Conservation (phyloP, 441 rosid species). For the Erysimum cheiri region DNA sequence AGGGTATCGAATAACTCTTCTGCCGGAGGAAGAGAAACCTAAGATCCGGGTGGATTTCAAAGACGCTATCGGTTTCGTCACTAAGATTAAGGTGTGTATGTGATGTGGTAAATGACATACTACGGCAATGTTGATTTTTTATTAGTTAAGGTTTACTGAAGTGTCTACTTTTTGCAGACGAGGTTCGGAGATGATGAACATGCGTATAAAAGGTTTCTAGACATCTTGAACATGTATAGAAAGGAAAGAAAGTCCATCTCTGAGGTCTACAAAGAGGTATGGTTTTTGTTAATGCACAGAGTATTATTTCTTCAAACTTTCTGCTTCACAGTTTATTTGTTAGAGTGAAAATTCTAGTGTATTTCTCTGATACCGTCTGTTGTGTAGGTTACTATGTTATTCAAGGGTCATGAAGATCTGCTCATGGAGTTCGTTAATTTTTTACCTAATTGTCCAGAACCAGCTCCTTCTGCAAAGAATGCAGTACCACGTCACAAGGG, state of each 20-base stretch:
- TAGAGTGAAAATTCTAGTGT: constrained; percentile 15
- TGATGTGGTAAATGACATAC: constrained; percentile 28
- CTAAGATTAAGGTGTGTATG: constrained; percentile 86
- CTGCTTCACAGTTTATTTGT: constrained; percentile 30
- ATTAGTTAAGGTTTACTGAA: constrained; percentile 20
- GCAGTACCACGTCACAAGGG: constrained; percentile 62
- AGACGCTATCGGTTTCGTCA: constrained; percentile 89
- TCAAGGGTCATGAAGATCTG: constrained; percentile 83
- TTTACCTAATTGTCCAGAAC: constrained; percentile 76
- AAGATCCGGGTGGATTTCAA: constrained; percentile 86
- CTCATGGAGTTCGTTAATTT: constrained; percentile 85
- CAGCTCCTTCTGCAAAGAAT: constrained; percentile 62
- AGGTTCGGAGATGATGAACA: constrained; percentile 87
- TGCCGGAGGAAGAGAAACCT: constrained; percentile 74
- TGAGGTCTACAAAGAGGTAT: constrained; percentile 93
- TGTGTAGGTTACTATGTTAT: constrained; percentile 80
- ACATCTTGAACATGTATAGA: constrained; percentile 91
- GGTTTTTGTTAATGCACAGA: constrained; percentile 18
- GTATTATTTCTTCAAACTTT: constrained; percentile 17
- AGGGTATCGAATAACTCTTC: constrained; percentile 84
- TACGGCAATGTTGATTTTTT: constrained; percentile 13
- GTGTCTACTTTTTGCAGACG: constrained; percentile 60
- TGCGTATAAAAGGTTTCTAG: constrained; percentile 87
- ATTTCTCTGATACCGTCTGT: constrained; percentile 34
- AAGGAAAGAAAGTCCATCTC: constrained; percentile 85